Evolutionary conservation across 129 eudicot species (phyloP), one percentile per base, ranked within the genome.

Genomic region (Lactuca saligna): DNA sequence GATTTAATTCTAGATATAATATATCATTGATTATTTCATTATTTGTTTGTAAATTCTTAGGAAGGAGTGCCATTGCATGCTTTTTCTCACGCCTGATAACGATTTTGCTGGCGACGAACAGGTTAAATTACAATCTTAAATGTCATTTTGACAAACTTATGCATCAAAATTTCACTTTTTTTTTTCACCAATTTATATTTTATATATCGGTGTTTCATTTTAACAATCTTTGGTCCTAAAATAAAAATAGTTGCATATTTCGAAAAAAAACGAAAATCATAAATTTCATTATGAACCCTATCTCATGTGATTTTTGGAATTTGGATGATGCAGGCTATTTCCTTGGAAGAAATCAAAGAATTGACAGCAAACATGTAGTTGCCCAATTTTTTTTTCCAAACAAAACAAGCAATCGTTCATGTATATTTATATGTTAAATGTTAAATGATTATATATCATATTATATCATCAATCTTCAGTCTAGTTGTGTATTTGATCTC

Each of bases 51-150:
- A 15, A 55, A 54, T 54, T 63, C 15, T 29, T 86, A 85, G 88
- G 84, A 90, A 90, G 80, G 95, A 90, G 74, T 90, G 97, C 69
- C 97, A 90, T 79, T 90, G 97, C 86, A 90, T 90, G 97, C 95
- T 90, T 70, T 90, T 90, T 54, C 95, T 90, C 55, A 90, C 97
- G 50, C 75, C 86, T 29, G 97, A 90, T 25, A 90, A 90, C 46
- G 97, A 90, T 77, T 90, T 90, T 75, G 97, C 97, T 79, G 97
- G 97, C 39, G 64, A 79, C 33, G 97, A 90, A 3, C 97, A 90
- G 97, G 97, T 90, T 54, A 57, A 14, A 54, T 16, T 32, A 54
- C 51, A 12, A 44, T 44, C 51, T 5, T 44, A 44, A 44, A 32
- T 6, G 1, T 42, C 49, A 42, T 9, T 9, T 42, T 42, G 0